Base-by-base conservation (phyloP, 2,329 filamentous ascomycete species). In the Aspergillus persii region DNA sequence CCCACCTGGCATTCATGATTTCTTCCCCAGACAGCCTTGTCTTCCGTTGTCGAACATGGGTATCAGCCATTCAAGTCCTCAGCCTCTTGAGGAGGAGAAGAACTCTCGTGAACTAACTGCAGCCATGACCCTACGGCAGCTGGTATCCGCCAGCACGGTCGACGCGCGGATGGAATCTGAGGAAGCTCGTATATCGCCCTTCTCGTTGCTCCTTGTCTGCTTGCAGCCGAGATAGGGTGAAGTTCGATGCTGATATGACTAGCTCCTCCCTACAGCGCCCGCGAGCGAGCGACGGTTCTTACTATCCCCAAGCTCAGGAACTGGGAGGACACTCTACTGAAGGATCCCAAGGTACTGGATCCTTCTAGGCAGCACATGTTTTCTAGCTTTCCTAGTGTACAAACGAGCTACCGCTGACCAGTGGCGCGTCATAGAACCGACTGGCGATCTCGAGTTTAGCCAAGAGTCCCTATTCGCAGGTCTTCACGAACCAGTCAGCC, bases 371-470 rank as follows among this genome's bases (percentile, higher is more conserved):
- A 15, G 57, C 46, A 11, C 15, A 50, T 26, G 11, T 33, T 6
- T 11, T 9, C 31, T 4, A 36, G 11, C 15, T 12, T 9, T 27
- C 3, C 4, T n/a, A 26, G 15, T 18, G 15, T n/a, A 31, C 15
- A 9, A 23, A 44, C 46, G 27, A 31, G 54, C 15, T 15, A 4
- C n/a, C 23, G 23, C 44, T 23, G 8, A 48, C 57, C 61, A n/a
- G 52, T 46, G 9, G 31, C 44, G 8, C 39, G 4, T 5, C 18
- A 44, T 60, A 82, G 80, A 85, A 86, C 69, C 90, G 90, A 61
- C 86, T 96, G 12, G 91, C 91, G 4, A 82, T 95, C 36, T 86
- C 88, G 1, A 90, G 90, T 2, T 80, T 96, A 53, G 88, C 85
- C 71, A 81, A 84, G 8, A 86, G 88, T 63, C 83, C 90, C 62